phyloP scores from a whole-genome alignment of 768 basidiomycete genomes.

The Calocybe cyanea region DNA sequence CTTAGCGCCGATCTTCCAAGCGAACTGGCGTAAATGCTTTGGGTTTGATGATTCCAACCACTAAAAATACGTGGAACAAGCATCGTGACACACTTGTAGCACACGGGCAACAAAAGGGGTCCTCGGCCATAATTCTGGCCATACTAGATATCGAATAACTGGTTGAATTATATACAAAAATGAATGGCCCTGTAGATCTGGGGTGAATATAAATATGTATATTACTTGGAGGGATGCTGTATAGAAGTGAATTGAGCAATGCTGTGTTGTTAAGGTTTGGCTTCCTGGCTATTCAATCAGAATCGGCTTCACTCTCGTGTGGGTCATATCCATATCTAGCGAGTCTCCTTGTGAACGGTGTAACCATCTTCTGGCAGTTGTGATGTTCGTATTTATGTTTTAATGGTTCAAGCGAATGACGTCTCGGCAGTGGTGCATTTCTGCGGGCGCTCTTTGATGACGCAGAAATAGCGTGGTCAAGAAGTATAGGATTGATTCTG shows the following conservation, averaged over 20 bases:
- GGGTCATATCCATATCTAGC: slow-evolving; percentile 17
- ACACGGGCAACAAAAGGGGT: too few relatives aligned
- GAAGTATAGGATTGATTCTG: slow-evolving; percentile 18
- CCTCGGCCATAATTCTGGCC: too few relatives aligned
- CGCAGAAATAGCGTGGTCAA: slow-evolving; percentile 12
- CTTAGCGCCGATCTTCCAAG: too few relatives aligned
- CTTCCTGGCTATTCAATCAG: too few relatives aligned
- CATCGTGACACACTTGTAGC: background rate
- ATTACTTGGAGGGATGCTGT: too few relatives aligned
- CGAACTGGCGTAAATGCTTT: background rate
- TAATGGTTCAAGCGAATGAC: background rate
- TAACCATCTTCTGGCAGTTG: slow-evolving; percentile 12
- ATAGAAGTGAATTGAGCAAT: too few relatives aligned
- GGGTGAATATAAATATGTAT: too few relatives aligned
- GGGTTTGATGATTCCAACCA: background rate
- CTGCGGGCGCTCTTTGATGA: background rate
- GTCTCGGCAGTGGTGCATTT: background rate
- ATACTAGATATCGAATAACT: too few relatives aligned
- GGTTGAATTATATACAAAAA: too few relatives aligned
- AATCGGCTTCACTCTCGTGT: slow-evolving; percentile 5
- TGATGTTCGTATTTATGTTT: slow-evolving; percentile 1
- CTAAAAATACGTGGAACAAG: slow-evolving; percentile 8
- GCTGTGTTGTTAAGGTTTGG: too few relatives aligned
- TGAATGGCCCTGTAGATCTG: too few relatives aligned
- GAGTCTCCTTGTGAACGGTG: slow-evolving; percentile 15